Evolutionary conservation across 2,329 filamentous ascomycete genomes (phyloP).

Genomic region (Cordyceps pruinosa): DNA sequence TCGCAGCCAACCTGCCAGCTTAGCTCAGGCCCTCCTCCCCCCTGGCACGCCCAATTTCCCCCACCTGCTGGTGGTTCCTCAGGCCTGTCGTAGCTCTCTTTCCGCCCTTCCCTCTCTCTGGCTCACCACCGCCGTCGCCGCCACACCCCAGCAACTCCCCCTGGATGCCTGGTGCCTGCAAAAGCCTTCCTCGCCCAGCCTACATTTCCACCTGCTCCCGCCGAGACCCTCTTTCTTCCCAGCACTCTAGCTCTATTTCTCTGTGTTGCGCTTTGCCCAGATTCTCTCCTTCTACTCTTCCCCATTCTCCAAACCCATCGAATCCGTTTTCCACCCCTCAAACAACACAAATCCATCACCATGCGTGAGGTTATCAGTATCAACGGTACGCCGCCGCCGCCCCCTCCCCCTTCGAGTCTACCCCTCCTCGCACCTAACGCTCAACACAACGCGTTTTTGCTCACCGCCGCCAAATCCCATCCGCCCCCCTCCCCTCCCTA

Average conservation of each 20-base stretch:
- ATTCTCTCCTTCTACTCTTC: constrained; percentile 17
- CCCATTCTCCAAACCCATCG: constrained; percentile 20
- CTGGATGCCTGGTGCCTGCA: constrained; percentile 8
- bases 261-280: not conserved
- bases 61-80: constrained; percentile 32
- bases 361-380: constrained; percentile 99
- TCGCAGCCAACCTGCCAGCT: not conserved
- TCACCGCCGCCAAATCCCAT: constrained; percentile 35
- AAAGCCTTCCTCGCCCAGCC: constrained; percentile 9
- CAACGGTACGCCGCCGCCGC: constrained; percentile 65
- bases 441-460: constrained; percentile 23
- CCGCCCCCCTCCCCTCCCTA: constrained; percentile 13
- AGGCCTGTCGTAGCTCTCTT: not conserved
- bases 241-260: constrained; percentile 8
- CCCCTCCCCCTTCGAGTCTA: constrained; percentile 12
- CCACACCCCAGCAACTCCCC: constrained; percentile 2
- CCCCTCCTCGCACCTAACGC: constrained; percentile 24
- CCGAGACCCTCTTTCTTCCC: constrained; percentile 9
- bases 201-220: not conserved
- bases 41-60: constrained; percentile 39
- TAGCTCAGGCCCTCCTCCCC: constrained; percentile 15
- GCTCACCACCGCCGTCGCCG: not conserved
- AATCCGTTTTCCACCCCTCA: constrained; percentile 15
- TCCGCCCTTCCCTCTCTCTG: not conserved
- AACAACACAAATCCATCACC: constrained; percentile 37